These are phyloP conservation scores for Juglanconis oblonga DNA, from an alignment of 2,329 filamentous ascomycete species.

Conservation along the genomic window DNA sequence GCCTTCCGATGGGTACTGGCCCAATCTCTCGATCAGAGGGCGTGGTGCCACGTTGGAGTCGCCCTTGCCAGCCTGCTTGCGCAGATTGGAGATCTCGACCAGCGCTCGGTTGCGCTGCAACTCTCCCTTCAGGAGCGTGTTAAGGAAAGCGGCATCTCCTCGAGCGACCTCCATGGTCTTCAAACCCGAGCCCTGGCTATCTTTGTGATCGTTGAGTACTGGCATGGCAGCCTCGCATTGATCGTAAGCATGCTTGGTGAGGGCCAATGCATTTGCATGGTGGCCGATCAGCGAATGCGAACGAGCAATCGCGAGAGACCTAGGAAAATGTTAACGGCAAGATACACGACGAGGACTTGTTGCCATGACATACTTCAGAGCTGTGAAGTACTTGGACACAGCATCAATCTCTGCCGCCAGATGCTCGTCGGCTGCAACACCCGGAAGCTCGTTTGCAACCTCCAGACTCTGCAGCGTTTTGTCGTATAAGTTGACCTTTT, in stretches of 20 bases:
- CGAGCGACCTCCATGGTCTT: slow-evolving; percentile 67
- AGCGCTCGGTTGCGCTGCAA: slow-evolving; percentile 81
- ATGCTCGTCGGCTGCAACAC: slow-evolving; percentile 77
- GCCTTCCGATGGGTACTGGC: slow-evolving; percentile 68
- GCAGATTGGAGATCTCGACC: slow-evolving; percentile 73
- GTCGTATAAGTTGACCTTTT: slow-evolving; percentile 87
- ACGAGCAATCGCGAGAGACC: slow-evolving; percentile 78
- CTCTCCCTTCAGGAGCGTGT: slow-evolving; percentile 63
- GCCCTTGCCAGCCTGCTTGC: slow-evolving; percentile 42
- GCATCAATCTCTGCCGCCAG: slow-evolving; percentile 77
- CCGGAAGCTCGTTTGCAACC: slow-evolving; percentile 83
- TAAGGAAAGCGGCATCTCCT: slow-evolving; percentile 57
- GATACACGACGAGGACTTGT: not conserved
- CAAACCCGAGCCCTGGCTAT: slow-evolving; percentile 41
- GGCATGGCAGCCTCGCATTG: slow-evolving; percentile 53
- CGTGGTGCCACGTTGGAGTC: slow-evolving; percentile 27
- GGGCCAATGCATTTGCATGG: slow-evolving; percentile 76
- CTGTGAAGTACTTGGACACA: slow-evolving; percentile 79
- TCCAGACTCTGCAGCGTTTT: slow-evolving; percentile 88
- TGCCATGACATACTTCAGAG: slow-evolving; percentile 66
- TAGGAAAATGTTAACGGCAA: slow-evolving; percentile 31
- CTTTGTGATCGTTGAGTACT: slow-evolving; percentile 39
- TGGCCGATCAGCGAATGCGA: slow-evolving; percentile 75
- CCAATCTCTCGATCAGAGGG: slow-evolving; percentile 72
- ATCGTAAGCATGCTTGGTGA: slow-evolving; percentile 70